Percentiles rank a stretch among this genome's conserved stretches.
Evolutionary conservation across 2,329 filamentous ascomycete species (phyloP).

Genomic region (Scedosporium aurantiacum): DNA sequence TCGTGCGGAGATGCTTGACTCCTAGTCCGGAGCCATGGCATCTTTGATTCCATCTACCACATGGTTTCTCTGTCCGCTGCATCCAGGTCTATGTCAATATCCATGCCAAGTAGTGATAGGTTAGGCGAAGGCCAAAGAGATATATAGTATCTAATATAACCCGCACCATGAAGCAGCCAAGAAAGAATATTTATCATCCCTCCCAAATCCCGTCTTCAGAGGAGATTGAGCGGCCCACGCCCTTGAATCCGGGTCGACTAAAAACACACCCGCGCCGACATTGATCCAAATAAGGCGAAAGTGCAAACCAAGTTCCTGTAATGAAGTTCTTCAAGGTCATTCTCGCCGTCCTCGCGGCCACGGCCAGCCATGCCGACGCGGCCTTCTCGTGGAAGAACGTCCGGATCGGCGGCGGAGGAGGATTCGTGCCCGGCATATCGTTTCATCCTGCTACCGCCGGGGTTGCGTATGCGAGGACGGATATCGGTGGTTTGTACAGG

Average conservation of each 20-base stretch:
- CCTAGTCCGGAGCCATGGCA: too few relatives aligned
- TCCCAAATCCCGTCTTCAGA: neutral
- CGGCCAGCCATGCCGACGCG: slow-evolving; percentile 17
- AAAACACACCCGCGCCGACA: too few relatives aligned
- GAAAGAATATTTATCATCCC: too few relatives aligned
- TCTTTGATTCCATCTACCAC: neutral
- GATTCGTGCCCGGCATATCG: slow-evolving; percentile 45
- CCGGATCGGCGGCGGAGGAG: slow-evolving; percentile 43
- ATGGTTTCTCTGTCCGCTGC: neutral
- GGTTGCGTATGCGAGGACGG: slow-evolving; percentile 43
- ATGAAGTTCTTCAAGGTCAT: neutral
- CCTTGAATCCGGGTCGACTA: too few relatives aligned
- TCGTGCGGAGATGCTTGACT: too few relatives aligned
- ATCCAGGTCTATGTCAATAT: neutral
- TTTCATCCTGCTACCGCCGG: slow-evolving; percentile 41
- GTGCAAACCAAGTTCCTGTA: neutral
- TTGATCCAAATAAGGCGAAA: too few relatives aligned
- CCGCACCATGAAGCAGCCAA: neutral
- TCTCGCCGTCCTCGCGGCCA: slow-evolving; percentile 8
- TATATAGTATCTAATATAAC: neutral
- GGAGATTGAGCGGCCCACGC: neutral
- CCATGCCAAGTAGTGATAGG: neutral
- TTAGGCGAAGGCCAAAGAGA: neutral
- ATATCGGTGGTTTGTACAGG: slow-evolving; percentile 46
- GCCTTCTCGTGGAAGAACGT: slow-evolving; percentile 37